Base-by-base conservation (phyloP, 2,329 filamentous ascomycete genomes). In the Calonectria ilicicola region DNA sequence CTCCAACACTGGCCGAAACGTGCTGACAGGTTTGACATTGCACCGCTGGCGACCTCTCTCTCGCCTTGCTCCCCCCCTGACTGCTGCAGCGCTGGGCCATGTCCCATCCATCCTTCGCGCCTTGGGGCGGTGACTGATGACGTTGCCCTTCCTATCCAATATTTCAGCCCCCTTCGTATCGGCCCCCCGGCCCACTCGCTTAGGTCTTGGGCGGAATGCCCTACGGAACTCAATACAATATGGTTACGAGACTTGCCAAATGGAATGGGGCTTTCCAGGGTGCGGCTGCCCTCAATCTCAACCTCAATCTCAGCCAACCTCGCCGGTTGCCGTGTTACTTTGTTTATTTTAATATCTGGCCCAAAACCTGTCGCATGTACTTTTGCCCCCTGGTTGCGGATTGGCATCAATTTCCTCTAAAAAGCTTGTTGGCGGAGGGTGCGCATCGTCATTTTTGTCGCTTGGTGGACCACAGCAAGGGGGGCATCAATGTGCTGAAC, bases 1-100 rank as follows among this genome's bases (percentile, higher is more conserved):
- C 69, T 56, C 69, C 63, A 70, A 70, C 56, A 35, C 9, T 46
- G 44, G 53, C 27, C 46, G 63, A 70, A 70, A 67, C 68, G 26
- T 35, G 44, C 46, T 26, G n/a, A 42, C 44, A 62, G 29, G 23
- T 49, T 44, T 32, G 56, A 29, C 56, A 64, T 47, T 26, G 46
- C 58, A 10, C 27, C 14, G 8, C 23, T 17, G 21, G 26, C 32
- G 17, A 56, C 21, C 32, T 35, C 32, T 35, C 15, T 35, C 26
- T n/a, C n/a, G 8, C 38, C 62, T n/a, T n/a, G n/a, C n/a, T n/a
- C n/a, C n/a, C n/a, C n/a, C 62, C 68, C 68, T 70, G 68, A 70
- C 19, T n/a, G 51, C 32, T 65, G 68, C 62, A 70, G 68, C 40
- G 27, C 26, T 40, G 53, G 53, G 17, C 38, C 32, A 8, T 14